Evolutionary conservation across 108 stramenopile species (phyloP), one percentile per base, ranked within the genome.

Genomic region (Pseudonitzschia multiseries): DNA sequence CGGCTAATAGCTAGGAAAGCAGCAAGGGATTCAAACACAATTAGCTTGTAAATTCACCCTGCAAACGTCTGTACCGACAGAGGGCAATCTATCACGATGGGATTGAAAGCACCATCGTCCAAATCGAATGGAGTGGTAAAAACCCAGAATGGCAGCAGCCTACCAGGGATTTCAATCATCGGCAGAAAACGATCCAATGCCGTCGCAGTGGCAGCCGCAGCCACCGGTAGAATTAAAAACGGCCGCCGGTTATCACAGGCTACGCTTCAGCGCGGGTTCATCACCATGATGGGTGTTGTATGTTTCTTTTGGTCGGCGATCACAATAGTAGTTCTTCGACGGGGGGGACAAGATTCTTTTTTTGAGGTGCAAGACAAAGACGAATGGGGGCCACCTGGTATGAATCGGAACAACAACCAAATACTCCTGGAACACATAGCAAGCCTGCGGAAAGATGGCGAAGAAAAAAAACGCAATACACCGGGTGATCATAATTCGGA

Each of bases 271-370:
- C 67, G 43, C 21, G 27, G 66, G 5, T 72, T 78, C 8, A 18
- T 71, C n/a, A 14, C 33, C 29, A 78, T 78, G 77, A 40, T 78
- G 56, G 67, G 42, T 26, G 14, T 41, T 20, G 71, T 68, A 1
- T 72, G 65, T 18, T n/a, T 67, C 4, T 68, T 64, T 9, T 78
- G 71, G 43, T 59, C 40, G 57, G 15, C 27, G 8, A 24, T 78
- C 4, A 67, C 69, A 21, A 13, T 68, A 32, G 18, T 40, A 14
- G 20, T 70, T 29, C 14, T 57, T 18, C 69, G 66, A 50, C 18
- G 42, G 28, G 33, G 36, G 28, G 33, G 36, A 12, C n/a, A 29
- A 22, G 27, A 48, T 22, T 28, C 62, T 36, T 24, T 40, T 2
- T 36, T 36, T 9, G 28, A 67, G 21, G 12, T 8, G 22, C 33